A percentile compares a stretch with the other conserved stretches of the same genome.
phyloP scores from a whole-genome alignment of 352 stramenopile genomes.

The Phytophthora pseudosyringae region DNA sequence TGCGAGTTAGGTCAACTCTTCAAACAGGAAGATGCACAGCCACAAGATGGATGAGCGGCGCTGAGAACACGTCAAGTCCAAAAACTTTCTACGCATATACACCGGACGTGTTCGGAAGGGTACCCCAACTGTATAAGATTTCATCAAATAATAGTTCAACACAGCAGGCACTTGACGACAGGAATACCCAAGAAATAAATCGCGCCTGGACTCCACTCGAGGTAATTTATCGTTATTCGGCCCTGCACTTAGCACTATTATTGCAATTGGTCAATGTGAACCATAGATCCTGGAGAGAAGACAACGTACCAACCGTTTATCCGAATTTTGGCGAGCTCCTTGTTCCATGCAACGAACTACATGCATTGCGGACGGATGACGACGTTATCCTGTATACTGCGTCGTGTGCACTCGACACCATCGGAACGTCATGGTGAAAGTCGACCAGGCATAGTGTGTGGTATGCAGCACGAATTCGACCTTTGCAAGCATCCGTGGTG shows the following conservation, averaged over 20 bases:
- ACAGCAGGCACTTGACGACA: no score
- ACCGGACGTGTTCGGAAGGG: slow-evolving; percentile 13
- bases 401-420: slow-evolving; percentile 14
- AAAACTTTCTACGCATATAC: slow-evolving; percentile 23
- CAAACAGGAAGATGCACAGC: background rate
- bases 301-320: no score
- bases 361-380: slow-evolving; percentile 60
- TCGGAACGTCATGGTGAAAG: background rate
- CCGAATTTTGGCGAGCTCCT: slow-evolving; percentile 7
- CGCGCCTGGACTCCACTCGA: slow-evolving; percentile 37
- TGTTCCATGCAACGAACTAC: slow-evolving; percentile 40
- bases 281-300: slow-evolving; percentile 26
- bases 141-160: background rate
- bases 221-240: slow-evolving; percentile 44
- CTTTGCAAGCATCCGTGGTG: slow-evolving; percentile 13
- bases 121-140: background rate
- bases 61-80: slow-evolving; percentile 29
- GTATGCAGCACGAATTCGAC: slow-evolving; percentile 33
- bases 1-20: no score
- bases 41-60: slow-evolving; percentile 24
- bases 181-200: no score
- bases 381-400: slow-evolving; percentile 53
- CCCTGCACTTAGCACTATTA: slow-evolving; percentile 15
- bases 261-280: background rate
- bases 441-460: slow-evolving; percentile 9